Evolutionary conservation across 345 rosid genomes (phyloP).

Genomic region (Pseudoturritis turrita): DNA sequence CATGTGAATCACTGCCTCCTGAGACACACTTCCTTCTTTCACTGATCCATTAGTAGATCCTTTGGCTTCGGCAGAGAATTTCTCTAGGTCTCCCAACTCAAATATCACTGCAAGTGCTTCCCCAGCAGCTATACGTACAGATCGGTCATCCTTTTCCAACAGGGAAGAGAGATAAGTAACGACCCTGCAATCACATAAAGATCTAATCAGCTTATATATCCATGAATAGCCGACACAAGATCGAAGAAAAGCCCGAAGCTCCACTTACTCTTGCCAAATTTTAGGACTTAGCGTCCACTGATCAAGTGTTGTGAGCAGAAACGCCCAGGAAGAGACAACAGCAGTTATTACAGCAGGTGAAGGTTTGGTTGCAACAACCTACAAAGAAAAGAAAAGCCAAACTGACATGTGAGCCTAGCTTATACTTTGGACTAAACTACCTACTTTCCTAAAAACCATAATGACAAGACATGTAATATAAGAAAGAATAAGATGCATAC

Average conservation of each 20-base stretch:
- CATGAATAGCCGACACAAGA: neutral
- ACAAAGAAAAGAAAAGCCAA: neutral
- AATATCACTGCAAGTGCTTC: slow-evolving; percentile 82
- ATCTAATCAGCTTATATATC: neutral
- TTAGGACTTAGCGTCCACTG: slow-evolving; percentile 54
- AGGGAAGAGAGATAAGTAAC: slow-evolving; percentile 67
- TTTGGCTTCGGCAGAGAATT: slow-evolving; percentile 48
- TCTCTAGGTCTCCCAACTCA: slow-evolving; percentile 69
- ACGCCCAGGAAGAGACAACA: slow-evolving; percentile 88
- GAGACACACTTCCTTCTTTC: slow-evolving; percentile 47
- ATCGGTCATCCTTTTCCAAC: slow-evolving; percentile 81
- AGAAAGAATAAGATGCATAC: slow-evolving; percentile 39
- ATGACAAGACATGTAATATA: neutral
- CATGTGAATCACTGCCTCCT: slow-evolving; percentile 43
- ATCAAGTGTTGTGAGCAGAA: slow-evolving; percentile 70
- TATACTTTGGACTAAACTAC: neutral
- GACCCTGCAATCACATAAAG: slow-evolving; percentile 43
- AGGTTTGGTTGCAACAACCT: slow-evolving; percentile 71
- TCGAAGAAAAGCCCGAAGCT: neutral
- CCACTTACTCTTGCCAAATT: slow-evolving; percentile 70
- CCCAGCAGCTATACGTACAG: slow-evolving; percentile 91
- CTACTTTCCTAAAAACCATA: neutral
- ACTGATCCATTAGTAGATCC: slow-evolving; percentile 34
- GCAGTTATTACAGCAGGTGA: slow-evolving; percentile 58
- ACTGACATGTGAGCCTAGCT: neutral